Percentiles rank a stretch among this genome's conserved stretches.
phyloP scores from a whole-genome alignment of 129 eudicot species.

The Centrapalus pauciflorus region DNA sequence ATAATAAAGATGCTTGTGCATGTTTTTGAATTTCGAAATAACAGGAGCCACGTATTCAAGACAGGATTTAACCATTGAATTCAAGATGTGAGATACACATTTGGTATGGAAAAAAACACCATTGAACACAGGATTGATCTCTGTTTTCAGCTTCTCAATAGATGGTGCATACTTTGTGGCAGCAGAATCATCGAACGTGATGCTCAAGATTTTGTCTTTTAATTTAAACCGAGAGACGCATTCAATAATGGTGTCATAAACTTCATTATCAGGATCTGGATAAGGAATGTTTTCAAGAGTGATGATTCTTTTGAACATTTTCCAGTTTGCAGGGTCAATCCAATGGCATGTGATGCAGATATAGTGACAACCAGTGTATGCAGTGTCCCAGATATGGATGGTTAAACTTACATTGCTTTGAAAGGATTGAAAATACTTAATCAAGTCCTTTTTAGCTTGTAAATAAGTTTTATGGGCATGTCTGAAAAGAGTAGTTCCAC shows the following conservation, averaged over 20 bases:
- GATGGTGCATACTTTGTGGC: neutral
- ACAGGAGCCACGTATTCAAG: constrained; percentile 2
- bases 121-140: neutral
- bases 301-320: neutral
- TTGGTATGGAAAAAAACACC: neutral
- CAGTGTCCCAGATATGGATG: constrained; percentile 7
- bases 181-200: constrained; percentile 1
- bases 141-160: neutral
- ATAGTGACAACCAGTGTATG: neutral
- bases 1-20: neutral
- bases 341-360: constrained; percentile 10
- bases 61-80: constrained; percentile 3
- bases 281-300: neutral
- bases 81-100: neutral
- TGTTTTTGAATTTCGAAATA: neutral
- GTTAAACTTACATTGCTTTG: neutral
- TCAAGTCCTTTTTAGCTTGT: neutral
- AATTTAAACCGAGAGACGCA: neutral
- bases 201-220: neutral
- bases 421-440: neutral
- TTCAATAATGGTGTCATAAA: neutral
- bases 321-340: constrained; percentile 15
- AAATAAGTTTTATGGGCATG: constrained; percentile 1
- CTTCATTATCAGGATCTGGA: neutral
- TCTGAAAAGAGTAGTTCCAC: neutral